Conservation (phyloP, 768 basidiomycete genomes). For the Leccinum variicolor region DNA sequence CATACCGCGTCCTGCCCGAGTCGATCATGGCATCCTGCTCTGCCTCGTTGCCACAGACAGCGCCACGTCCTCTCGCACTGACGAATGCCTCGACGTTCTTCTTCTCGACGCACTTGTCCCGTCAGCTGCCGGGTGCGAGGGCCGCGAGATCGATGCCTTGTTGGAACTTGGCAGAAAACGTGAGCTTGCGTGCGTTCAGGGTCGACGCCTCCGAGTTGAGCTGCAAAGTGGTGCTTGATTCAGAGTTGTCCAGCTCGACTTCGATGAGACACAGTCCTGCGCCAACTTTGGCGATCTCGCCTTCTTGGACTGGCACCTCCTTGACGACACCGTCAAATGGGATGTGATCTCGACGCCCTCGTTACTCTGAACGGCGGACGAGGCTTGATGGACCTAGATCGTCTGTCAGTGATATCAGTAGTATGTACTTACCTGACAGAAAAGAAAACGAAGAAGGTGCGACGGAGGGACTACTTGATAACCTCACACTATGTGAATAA, state of each 20-base stretch:
- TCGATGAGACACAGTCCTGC: slow-evolving; percentile 75
- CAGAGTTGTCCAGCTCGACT: slow-evolving; percentile 53
- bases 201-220: background rate
- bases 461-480: slow-evolving; percentile 68
- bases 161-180: slow-evolving; percentile 39
- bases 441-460: background rate
- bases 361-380: slow-evolving; percentile 55
- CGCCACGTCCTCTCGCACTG: too few species aligned
- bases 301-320: slow-evolving; percentile 72
- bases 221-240: background rate
- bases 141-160: slow-evolving; percentile 55
- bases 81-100: too few species aligned
- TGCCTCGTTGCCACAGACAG: too few species aligned
- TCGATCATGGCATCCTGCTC: too few species aligned
- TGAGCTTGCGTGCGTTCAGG: background rate
- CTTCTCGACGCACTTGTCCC: slow-evolving; percentile 68
- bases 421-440: too few species aligned
- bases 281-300: slow-evolving; percentile 83
- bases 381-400: slow-evolving; percentile 57
- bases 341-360: slow-evolving; percentile 91
- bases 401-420: too few species aligned
- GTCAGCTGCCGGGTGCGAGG: slow-evolving; percentile 67
- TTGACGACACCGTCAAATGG: slow-evolving; percentile 77
- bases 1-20: too few species aligned
- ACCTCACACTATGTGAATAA: slow-evolving; percentile 89